These are phyloP conservation scores for Candida yuanshanica DNA, from an alignment of 805 yeast genomes.

Conservation along the genomic window DNA sequence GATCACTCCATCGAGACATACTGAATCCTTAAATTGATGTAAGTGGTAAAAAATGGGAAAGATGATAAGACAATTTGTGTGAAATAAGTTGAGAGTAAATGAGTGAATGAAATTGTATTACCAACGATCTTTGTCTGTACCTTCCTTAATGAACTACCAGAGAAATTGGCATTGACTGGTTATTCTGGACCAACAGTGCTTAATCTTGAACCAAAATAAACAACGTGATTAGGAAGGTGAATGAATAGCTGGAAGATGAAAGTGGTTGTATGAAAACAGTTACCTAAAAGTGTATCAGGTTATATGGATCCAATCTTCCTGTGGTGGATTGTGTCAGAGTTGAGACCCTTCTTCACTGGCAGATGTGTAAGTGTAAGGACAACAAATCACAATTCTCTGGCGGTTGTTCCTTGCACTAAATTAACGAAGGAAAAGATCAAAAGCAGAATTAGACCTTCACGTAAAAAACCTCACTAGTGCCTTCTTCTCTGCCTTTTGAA, in stretches of 20 bases:
- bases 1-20: constrained; percentile 4
- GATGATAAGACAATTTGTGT: neutral
- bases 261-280: neutral
- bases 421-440: too few relatives aligned
- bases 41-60: neutral
- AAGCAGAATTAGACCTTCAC: neutral
- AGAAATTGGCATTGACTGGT: neutral
- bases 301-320: too few relatives aligned
- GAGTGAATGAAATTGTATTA: constrained; percentile 6
- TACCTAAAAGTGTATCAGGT: too few relatives aligned
- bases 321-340: too few relatives aligned
- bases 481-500: neutral
- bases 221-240: neutral
- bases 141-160: neutral
- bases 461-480: neutral
- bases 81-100: neutral
- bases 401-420: too few relatives aligned
- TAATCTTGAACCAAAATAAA: neutral
- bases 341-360: too few relatives aligned
- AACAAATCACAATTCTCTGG: too few relatives aligned
- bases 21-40: neutral
- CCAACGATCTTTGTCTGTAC: neutral
- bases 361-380: too few relatives aligned
- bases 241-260: neutral
- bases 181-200: neutral